A percentile compares a stretch with the other conserved stretches of the same genome.
These are phyloP conservation scores for Hibiscus mutabilis DNA, from an alignment of 345 rosid genomes.

Conservation along the genomic window DNA sequence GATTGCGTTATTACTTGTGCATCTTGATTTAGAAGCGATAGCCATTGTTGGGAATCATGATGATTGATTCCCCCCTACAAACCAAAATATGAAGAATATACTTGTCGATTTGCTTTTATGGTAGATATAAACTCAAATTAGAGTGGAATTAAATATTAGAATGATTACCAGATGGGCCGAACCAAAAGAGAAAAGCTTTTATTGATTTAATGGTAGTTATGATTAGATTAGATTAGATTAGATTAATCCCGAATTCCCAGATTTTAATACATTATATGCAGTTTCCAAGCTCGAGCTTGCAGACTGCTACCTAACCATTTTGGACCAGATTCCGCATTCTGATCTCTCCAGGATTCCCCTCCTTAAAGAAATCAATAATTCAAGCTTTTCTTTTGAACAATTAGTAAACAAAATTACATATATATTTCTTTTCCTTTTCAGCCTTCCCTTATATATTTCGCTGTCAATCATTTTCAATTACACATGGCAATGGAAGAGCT, in stretches of 20 bases:
- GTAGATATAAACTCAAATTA: not conserved
- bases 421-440: no score
- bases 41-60: not conserved
- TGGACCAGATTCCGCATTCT: conserved; percentile 5
- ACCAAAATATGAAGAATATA: not conserved
- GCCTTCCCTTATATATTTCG: not conserved
- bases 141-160: not conserved
- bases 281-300: not conserved
- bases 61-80: no score
- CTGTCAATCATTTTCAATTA: conserved; percentile 1
- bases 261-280: not conserved
- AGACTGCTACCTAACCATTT: conserved; percentile 16
- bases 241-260: not conserved
- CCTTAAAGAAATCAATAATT: not conserved
- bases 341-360: not conserved
- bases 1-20: not conserved
- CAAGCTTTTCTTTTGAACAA: not conserved
- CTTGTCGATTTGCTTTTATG: not conserved
- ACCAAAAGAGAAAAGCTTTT: not conserved
- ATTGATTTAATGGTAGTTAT: not conserved
- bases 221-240: no score
- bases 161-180: conserved; percentile 7
- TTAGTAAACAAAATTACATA: not conserved
- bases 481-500: not conserved
- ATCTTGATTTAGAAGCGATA: not conserved